Percentiles rank a stretch among this genome's conserved stretches.
Conservation (phyloP, 768 basidiomycete genomes). For the Termitomyces eurrhizus region DNA sequence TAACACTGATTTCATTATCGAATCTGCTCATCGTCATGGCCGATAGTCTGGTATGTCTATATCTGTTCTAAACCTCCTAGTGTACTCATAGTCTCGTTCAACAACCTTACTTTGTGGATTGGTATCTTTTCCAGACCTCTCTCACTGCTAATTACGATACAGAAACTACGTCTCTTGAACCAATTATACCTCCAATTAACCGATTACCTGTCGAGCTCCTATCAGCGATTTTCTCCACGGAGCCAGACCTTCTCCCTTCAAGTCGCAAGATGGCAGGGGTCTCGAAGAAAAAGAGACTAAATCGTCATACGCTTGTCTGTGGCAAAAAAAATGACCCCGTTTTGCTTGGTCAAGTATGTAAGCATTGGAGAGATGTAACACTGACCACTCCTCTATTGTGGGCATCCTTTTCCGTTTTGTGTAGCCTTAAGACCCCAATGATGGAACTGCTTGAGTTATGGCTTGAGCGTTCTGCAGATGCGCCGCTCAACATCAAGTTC, state of each 20-base stretch:
- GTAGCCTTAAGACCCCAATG: not conserved
- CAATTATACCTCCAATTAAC: not conserved
- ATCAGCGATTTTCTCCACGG: not conserved
- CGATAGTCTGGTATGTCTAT: not conserved
- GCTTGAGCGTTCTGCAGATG: constrained; percentile 2
- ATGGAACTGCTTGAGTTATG: not conserved
- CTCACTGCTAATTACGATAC: not conserved
- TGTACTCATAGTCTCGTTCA: not conserved
- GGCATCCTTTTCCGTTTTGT: not conserved
- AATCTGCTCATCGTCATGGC: not conserved
- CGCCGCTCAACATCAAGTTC: constrained; percentile 1
- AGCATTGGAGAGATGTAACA: constrained; percentile 1
- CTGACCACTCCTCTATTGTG: constrained; percentile 3
- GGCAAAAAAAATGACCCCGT: constrained; percentile 1
- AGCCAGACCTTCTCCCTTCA: not conserved
- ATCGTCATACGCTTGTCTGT: not conserved
- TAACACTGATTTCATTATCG: not conserved
- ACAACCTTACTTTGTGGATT: not conserved
- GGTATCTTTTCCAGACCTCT: not conserved
- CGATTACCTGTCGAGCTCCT: constrained; percentile 3
- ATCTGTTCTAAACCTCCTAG: too few relatives aligned
- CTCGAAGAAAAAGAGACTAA: not conserved
- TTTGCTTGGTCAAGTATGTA: constrained; percentile 5
- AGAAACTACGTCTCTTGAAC: not conserved
- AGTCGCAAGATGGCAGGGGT: not conserved